phyloP scores from a whole-genome alignment of 371 early-diverging fungal genomes.

The Mortierella sp. region DNA sequence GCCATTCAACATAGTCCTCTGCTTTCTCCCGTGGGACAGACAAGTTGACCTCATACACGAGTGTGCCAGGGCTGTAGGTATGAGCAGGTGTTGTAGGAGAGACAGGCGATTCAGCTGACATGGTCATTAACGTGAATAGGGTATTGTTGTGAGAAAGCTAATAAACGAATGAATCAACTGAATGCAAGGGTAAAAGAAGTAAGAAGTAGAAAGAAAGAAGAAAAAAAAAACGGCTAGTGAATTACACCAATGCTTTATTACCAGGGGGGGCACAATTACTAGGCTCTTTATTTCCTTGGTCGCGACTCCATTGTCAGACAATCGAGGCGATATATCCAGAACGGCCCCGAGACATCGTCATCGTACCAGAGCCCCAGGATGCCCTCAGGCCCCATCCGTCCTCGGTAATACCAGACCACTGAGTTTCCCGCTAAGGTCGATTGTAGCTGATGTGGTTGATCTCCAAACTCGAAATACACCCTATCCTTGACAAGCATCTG shows the following conservation, averaged over 20 bases:
- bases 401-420: constrained; percentile 20
- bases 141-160: neutral
- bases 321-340: constrained; percentile 15
- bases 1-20: constrained; percentile 60
- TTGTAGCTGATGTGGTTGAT: neutral
- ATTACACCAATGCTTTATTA: no score
- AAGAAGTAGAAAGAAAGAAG: neutral
- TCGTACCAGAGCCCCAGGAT: constrained; percentile 19
- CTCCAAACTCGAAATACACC: constrained; percentile 18
- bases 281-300: no score
- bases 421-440: neutral
- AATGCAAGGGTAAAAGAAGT: neutral
- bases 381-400: constrained; percentile 7
- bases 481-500: neutral
- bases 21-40: constrained; percentile 61
- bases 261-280: no score
- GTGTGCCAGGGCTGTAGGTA: constrained; percentile 51
- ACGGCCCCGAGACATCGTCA: constrained; percentile 24
- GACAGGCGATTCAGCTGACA: constrained; percentile 26
- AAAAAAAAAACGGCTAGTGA: no score
- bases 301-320: neutral
- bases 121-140: constrained; percentile 1
- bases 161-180: neutral
- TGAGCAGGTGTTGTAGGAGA: constrained; percentile 26
- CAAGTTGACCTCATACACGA: constrained; percentile 67